These are phyloP conservation scores for Acacia pycnantha DNA, from an alignment of 331 rosid genomes.

Conservation along the genomic window DNA sequence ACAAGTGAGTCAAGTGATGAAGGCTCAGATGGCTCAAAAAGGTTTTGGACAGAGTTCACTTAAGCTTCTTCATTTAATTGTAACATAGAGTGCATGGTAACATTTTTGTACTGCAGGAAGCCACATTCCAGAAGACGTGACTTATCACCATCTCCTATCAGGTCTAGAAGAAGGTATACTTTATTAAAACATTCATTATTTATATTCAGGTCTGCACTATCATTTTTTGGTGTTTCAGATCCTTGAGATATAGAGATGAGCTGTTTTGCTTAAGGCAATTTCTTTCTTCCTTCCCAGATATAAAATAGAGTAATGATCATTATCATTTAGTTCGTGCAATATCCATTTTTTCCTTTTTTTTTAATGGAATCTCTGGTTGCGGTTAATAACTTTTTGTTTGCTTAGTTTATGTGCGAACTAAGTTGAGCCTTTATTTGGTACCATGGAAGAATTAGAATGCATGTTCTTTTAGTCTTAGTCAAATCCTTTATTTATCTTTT, in stretches of 20 bases:
- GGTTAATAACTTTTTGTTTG: constrained; percentile 17
- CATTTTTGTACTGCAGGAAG: constrained; percentile 63
- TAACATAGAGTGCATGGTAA: constrained; percentile 34
- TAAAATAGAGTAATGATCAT: background rate
- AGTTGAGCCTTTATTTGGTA: constrained; percentile 7
- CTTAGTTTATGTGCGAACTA: background rate
- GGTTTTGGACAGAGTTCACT: constrained; percentile 47
- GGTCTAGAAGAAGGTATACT: constrained; percentile 87
- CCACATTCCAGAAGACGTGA: constrained; percentile 65
- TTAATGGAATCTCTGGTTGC: background rate
- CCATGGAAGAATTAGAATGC: constrained; percentile 7
- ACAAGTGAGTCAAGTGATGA: constrained; percentile 75
- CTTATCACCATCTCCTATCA: constrained; percentile 76
- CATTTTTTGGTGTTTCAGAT: constrained; percentile 22
- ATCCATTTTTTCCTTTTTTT: background rate
- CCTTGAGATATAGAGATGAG: constrained; percentile 26
- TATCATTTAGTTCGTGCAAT: background rate
- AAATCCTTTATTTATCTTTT: constrained; percentile 6
- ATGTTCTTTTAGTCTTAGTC: constrained; percentile 7
- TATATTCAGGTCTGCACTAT: constrained; percentile 33
- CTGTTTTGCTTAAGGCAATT: constrained; percentile 19
- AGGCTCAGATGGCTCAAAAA: constrained; percentile 74
- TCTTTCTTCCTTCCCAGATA: constrained; percentile 22
- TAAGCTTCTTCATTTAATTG: constrained; percentile 12
- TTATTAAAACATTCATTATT: constrained; percentile 32